A percentile compares a stretch with the other conserved stretches of the same genome.
Conservation (phyloP, 257 asterid genomes). For the Solanum pimpinellifolium region DNA sequence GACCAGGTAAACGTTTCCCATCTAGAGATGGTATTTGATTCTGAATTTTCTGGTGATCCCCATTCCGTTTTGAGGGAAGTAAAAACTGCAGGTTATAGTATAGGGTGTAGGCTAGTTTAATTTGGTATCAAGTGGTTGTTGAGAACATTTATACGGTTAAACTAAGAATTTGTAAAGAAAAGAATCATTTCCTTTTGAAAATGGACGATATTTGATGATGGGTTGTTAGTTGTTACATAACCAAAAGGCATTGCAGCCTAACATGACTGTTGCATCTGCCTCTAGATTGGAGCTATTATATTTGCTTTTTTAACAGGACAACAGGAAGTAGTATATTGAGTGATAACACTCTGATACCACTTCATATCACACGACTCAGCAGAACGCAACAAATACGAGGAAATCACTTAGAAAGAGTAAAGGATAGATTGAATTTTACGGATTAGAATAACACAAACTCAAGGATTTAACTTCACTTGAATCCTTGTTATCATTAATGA, state of each 20-base stretch:
- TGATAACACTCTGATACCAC: background rate
- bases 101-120: background rate
- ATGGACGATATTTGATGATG: background rate
- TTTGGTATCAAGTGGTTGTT: background rate
- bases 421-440: background rate
- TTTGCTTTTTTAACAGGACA: background rate
- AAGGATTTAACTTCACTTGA: background rate
- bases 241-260: background rate
- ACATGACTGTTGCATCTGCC: background rate
- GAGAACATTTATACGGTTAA: background rate
- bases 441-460: background rate
- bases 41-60: background rate
- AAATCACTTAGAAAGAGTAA: background rate
- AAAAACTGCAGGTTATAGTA: background rate
- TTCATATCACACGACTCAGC: background rate
- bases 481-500: background rate
- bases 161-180: background rate
- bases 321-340: background rate
- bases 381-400: background rate
- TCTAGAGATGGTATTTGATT: background rate
- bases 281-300: background rate
- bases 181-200: background rate
- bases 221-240: background rate
- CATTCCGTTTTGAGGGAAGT: background rate
- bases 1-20: constrained; percentile 37